Percentiles rank a stretch among this genome's conserved stretches.
These are phyloP conservation scores for Penicillium salamii DNA, from an alignment of 495 filamentous ascomycete species.

Conservation along the genomic window DNA sequence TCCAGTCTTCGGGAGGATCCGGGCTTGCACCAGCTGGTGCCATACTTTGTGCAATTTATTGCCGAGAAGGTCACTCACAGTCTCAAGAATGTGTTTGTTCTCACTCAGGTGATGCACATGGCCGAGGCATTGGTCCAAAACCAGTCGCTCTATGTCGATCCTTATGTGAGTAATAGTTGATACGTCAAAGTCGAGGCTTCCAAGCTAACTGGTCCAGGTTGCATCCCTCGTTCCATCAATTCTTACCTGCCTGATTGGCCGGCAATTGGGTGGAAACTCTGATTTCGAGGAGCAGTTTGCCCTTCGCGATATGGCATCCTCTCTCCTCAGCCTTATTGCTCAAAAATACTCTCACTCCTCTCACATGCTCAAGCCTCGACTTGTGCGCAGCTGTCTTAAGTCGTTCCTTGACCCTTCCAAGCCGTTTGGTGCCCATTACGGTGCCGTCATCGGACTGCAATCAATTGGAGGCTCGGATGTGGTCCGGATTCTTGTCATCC, in stretches of 20 bases:
- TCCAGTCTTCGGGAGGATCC: constrained; percentile 81
- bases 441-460: constrained; percentile 74
- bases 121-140: constrained; percentile 81
- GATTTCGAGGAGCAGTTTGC: constrained; percentile 64
- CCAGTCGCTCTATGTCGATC: constrained; percentile 75
- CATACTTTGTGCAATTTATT: constrained; percentile 94
- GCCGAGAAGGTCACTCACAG: constrained; percentile 91
- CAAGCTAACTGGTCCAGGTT: constrained; percentile 35
- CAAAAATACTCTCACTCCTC: constrained; percentile 73
- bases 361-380: constrained; percentile 73
- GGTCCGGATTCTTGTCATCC: constrained; percentile 75
- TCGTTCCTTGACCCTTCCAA: constrained; percentile 81
- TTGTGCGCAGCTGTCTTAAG: constrained; percentile 90
- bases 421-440: constrained; percentile 78
- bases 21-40: constrained; percentile 88
- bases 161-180: constrained; percentile 77
- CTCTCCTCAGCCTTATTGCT: constrained; percentile 69
- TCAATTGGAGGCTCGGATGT: constrained; percentile 74
- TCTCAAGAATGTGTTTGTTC: constrained; percentile 78
- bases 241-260: constrained; percentile 85
- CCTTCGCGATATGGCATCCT: constrained; percentile 80
- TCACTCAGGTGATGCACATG: constrained; percentile 88
- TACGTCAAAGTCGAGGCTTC: too few species aligned
- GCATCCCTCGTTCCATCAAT: constrained; percentile 83
- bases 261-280: constrained; percentile 64